Conservation (phyloP, 2,329 filamentous ascomycete genomes). For the Penicillium sp. region DNA sequence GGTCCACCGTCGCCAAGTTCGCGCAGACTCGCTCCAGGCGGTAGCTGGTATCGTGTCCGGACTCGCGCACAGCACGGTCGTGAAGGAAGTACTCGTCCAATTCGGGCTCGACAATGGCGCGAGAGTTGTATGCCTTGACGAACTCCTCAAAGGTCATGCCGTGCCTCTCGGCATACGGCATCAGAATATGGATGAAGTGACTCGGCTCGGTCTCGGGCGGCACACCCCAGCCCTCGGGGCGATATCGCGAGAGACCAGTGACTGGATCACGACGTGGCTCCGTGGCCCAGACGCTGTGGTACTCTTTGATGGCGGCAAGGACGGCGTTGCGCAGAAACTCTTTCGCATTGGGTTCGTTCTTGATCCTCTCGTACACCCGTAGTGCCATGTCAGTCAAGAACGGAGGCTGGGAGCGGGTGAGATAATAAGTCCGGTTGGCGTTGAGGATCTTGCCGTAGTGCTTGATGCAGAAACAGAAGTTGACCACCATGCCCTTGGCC, state of each 20-base stretch:
- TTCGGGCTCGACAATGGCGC: constrained; percentile 74
- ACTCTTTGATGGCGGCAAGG: constrained; percentile 94
- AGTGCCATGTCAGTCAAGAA: constrained; percentile 97
- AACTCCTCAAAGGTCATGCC: constrained; percentile 79
- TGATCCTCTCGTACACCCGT: constrained; percentile 89
- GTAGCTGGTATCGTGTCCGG: constrained; percentile 94
- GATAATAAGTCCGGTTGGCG: constrained; percentile 92
- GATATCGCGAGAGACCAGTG: constrained; percentile 79
- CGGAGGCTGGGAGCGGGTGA: constrained; percentile 88
- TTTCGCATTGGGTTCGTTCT: constrained; percentile 72
- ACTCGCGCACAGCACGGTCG: constrained; percentile 92
- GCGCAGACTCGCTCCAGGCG: constrained; percentile 84
- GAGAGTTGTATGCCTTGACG: constrained; percentile 80
- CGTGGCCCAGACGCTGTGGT: constrained; percentile 81
- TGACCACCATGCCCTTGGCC: constrained; percentile 89
- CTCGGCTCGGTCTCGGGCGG: constrained; percentile 86
- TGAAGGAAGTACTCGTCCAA: constrained; percentile 95
- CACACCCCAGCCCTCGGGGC: constrained; percentile 77
- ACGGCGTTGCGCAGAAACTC: constrained; percentile 80
- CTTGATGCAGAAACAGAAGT: constrained; percentile 97
- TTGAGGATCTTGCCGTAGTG: constrained; percentile 99
- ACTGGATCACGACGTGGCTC: constrained; percentile 73
- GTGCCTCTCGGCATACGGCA: constrained; percentile 80
- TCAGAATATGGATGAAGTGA: constrained; percentile 80
- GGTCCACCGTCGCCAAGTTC: constrained; percentile 85